Evolutionary conservation across 2,329 filamentous ascomycete genomes (phyloP), one percentile per base, ranked within the genome.

Genomic region (Sarocladium strictum): DNA sequence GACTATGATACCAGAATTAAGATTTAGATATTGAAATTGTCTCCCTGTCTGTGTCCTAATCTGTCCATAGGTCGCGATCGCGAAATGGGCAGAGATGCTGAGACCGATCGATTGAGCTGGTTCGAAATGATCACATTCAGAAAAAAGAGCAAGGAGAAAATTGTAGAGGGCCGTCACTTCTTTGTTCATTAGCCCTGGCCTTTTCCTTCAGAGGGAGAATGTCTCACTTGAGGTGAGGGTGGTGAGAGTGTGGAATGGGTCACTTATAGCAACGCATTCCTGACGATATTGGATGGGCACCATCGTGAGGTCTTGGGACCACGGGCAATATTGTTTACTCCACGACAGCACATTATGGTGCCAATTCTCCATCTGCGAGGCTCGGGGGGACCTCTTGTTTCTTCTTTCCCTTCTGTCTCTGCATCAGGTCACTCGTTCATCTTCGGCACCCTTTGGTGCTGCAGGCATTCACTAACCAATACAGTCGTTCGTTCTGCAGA

Each of bases 191-290:
- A n/a, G n/a, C n/a, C n/a, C n/a, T n/a, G n/a, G n/a, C n/a, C n/a
- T n/a, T 35, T 9, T 29, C 29, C 47, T 47, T 17, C 6, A 15
- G 27, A 33, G 47, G 47, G 47, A 33, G 47, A 12, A 51, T 51
- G 47, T 51, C 47, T 51, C 47, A 51, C 47, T 24, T 51, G 26
- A 24, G n/a, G 27, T 17, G n/a, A 35, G 27, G 27, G 10, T 51
- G 11, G 27, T 33, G 47, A 33, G 47, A 12, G 47, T 32, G 14
- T 33, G 47, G 47, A 51, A 51, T 51, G 47, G 47, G 58, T 65
- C 56, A 64, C 63, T 58, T 62, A 54, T 60, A 58, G 65, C 69
- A 70, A 72, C 70, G 64, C 70, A 72, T 72, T 72, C 70, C 70
- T 66, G 53, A 54, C 54, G 53, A 62, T 60, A 63, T 65, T 63